These are phyloP conservation scores for Coemansia aciculifera DNA, from an alignment of 192 early-diverging fungal genomes.

Conservation along the genomic window DNA sequence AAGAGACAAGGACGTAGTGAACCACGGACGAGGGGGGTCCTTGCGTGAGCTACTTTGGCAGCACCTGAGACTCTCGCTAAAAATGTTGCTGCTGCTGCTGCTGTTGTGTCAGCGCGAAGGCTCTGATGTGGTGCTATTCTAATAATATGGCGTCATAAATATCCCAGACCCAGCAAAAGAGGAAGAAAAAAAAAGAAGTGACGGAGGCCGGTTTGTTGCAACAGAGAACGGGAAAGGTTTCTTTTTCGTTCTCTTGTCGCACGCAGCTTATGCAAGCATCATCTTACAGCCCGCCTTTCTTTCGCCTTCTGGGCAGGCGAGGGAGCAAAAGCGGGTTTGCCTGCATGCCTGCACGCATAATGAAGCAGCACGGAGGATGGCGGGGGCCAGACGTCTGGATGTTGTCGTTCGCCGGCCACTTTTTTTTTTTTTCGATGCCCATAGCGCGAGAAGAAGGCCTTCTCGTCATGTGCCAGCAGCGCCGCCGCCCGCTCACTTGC, in stretches of 20 bases:
- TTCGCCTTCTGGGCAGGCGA: no score
- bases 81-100: neutral
- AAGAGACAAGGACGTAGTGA: slow-evolving; percentile 3
- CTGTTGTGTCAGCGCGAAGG: neutral
- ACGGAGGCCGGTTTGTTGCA: neutral
- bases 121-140: neutral
- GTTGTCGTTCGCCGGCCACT: neutral
- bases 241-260: neutral
- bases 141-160: neutral
- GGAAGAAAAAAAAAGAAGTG: neutral
- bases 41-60: neutral
- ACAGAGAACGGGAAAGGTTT: neutral
- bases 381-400: neutral
- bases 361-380: slow-evolving; percentile 8
- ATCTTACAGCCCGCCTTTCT: neutral
- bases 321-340: neutral
- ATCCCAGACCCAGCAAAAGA: neutral
- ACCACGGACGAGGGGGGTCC: neutral
- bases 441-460: neutral
- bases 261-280: slow-evolving; percentile 9
- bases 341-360: neutral
- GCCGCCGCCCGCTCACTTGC: neutral
- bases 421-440: neutral
- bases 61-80: neutral
- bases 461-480: neutral